Evolutionary conservation across 768 basidiomycete species (phyloP).

Genomic region (Suillus spraguei): DNA sequence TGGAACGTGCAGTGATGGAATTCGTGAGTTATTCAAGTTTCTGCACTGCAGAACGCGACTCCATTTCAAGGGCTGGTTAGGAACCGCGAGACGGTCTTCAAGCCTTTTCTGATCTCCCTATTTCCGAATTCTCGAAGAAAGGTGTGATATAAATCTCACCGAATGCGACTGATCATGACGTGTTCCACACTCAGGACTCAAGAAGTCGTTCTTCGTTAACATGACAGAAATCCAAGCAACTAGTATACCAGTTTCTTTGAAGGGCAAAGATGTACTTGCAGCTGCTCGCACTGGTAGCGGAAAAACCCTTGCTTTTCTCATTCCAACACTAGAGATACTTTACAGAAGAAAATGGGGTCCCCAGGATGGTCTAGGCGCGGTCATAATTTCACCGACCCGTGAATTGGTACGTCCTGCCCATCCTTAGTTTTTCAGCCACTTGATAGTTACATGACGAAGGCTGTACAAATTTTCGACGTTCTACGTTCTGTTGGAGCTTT

Average conservation of each 20-base stretch:
- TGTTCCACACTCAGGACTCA: constrained; percentile 58
- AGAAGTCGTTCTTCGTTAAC: constrained; percentile 81
- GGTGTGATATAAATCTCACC: constrained; percentile 41
- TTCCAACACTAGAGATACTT: constrained; percentile 66
- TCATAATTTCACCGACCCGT: constrained; percentile 92
- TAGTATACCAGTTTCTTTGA: constrained; percentile 60
- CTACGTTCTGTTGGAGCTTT: constrained; percentile 90
- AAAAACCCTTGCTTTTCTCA: constrained; percentile 73
- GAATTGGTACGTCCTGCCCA: constrained; percentile 66
- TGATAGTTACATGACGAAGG: constrained; percentile 47
- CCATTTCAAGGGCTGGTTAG: constrained; percentile 37
- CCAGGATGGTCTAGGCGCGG: constrained; percentile 77
- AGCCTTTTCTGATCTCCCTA: constrained; percentile 73
- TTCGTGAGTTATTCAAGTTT: constrained; percentile 45
- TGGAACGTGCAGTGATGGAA: constrained; percentile 50
- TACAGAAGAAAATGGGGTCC: constrained; percentile 72
- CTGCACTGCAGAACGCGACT: not conserved
- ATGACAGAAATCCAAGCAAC: constrained; percentile 83
- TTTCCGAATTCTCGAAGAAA: constrained; percentile 75
- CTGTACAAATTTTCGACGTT: constrained; percentile 98
- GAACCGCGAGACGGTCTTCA: constrained; percentile 48
- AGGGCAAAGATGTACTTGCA: constrained; percentile 66
- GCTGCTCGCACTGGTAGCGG: constrained; percentile 75
- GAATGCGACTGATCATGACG: constrained; percentile 7
- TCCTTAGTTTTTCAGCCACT: not conserved